Evolutionary conservation across 805 yeast species (phyloP), one percentile per base, ranked within the genome.

Genomic region (Ogataea haglerorum): DNA sequence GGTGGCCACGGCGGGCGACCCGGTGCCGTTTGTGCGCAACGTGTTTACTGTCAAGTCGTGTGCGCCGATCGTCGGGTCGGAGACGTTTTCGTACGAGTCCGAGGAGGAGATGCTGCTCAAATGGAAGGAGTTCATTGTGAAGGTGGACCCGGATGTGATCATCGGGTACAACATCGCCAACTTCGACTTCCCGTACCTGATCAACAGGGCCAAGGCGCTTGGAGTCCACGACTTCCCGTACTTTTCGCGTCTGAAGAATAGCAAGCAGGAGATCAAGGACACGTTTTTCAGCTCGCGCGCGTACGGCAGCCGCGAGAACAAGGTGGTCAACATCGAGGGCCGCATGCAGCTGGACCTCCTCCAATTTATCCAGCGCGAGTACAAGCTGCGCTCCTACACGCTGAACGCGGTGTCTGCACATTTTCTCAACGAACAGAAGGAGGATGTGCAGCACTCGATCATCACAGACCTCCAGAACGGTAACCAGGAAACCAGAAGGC

Each of bases 371-470:
- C 96, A 90, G 61, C 79, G 99, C 60, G 99, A 93, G 60, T 89
- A 88, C 65, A 95, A 93, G 61, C 71, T 93, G 53, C 78, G 99
- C 63, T 85, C 96, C 2, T 93, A 93, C 64, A 90, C 99, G 0
- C 71, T 93, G 62, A 93, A 93, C 63, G 85, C 97, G 0, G 99
- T 93, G 0, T 86, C 96, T 4, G 95, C 98, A 0, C 88, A 88
- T 55, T 93, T 95, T 57, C 61, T 93, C 52, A 87, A 86, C 19
- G 99, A 95, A 57, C 99, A 93, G 55, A 93, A 93, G 56, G 99
- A 93, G 66, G 99, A 93, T 58, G 99, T 93, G 9, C 98, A 90
- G 47, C 96, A 91, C 60, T 87, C 98, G 3, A 91, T 91, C 50
- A 93, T 93, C 62, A 88, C 99, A 0, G 95, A 87, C 39, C 70